These are phyloP conservation scores for Theileria parva DNA, from an alignment of 169 alveolate genomes.

Conservation along the genomic window DNA sequence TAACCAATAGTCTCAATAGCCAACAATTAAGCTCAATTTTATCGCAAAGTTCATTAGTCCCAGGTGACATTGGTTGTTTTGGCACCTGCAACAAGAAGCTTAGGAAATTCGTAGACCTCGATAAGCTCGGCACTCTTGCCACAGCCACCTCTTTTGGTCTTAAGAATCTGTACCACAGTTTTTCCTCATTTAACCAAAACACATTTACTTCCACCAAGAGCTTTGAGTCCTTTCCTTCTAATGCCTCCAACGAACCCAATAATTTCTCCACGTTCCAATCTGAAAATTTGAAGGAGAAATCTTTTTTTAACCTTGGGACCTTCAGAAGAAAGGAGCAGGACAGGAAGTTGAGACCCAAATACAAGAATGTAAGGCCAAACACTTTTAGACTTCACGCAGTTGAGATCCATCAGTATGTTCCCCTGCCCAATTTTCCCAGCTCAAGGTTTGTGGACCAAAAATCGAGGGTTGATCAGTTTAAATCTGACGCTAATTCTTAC, in stretches of 20 bases:
- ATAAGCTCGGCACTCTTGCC: background rate
- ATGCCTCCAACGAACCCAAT: background rate
- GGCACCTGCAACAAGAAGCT: slow-evolving; percentile 4
- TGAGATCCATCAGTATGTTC: slow-evolving; percentile 84
- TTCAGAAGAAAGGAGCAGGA: background rate
- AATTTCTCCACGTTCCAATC: background rate
- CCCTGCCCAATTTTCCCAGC: slow-evolving; percentile 75
- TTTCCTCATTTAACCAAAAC: background rate
- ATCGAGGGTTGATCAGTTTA: slow-evolving; percentile 28
- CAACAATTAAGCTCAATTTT: background rate
- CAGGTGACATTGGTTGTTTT: background rate
- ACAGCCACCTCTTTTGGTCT: background rate
- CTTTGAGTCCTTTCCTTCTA: slow-evolving; percentile 8
- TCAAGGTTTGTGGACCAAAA: slow-evolving; percentile 76
- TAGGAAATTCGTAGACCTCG: background rate
- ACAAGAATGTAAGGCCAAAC: slow-evolving; percentile 41
- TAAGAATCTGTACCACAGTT: background rate
- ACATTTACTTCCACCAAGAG: slow-evolving; percentile 1
- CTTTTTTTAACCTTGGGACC: background rate
- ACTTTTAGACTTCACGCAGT: slow-evolving; percentile 85
- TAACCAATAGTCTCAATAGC: background rate
- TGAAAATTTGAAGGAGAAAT: background rate
- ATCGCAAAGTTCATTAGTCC: background rate
- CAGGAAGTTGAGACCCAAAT: background rate
- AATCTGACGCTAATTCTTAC: slow-evolving; percentile 20